A percentile compares a stretch with the other conserved stretches of the same genome.
Conservation (phyloP, 2,329 filamentous ascomycete genomes). For the Lecanicillium sp. region DNA sequence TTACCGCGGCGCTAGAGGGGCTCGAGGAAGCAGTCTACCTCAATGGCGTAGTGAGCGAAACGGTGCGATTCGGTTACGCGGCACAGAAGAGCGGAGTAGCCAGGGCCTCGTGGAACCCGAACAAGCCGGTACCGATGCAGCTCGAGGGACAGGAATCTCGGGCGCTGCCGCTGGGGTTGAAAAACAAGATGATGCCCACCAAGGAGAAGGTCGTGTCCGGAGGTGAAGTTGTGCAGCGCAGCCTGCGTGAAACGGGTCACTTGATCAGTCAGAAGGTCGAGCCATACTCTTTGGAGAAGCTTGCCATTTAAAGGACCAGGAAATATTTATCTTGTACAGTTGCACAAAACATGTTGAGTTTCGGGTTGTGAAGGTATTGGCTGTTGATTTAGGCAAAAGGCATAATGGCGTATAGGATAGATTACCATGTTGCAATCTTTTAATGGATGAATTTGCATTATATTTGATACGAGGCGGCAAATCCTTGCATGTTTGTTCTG, state of each 20-base stretch:
- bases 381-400: too few relatives aligned
- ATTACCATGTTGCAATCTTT: too few relatives aligned
- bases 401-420: too few relatives aligned
- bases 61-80: constrained; percentile 50
- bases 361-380: too few relatives aligned
- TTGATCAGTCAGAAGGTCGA: constrained; percentile 73
- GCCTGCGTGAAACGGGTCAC: constrained; percentile 65
- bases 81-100: constrained; percentile 23
- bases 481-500: too few relatives aligned
- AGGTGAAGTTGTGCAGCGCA: constrained; percentile 64
- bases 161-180: constrained; percentile 67
- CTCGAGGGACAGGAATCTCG: constrained; percentile 36
- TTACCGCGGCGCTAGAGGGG: constrained; percentile 63
- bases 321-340: too few relatives aligned
- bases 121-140: constrained; percentile 35
- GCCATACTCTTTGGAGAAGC: constrained; percentile 75
- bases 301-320: constrained; percentile 47
- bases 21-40: constrained; percentile 62
- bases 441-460: too few relatives aligned
- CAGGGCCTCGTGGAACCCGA: constrained; percentile 21
- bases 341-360: too few relatives aligned
- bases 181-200: constrained; percentile 43
- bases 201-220: constrained; percentile 55
- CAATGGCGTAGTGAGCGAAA: constrained; percentile 56
- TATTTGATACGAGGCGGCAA: too few relatives aligned